Evolutionary conservation across 2,329 filamentous ascomycete species (phyloP), one percentile per base, ranked within the genome.

Genomic region (Exophiala bonariae): DNA sequence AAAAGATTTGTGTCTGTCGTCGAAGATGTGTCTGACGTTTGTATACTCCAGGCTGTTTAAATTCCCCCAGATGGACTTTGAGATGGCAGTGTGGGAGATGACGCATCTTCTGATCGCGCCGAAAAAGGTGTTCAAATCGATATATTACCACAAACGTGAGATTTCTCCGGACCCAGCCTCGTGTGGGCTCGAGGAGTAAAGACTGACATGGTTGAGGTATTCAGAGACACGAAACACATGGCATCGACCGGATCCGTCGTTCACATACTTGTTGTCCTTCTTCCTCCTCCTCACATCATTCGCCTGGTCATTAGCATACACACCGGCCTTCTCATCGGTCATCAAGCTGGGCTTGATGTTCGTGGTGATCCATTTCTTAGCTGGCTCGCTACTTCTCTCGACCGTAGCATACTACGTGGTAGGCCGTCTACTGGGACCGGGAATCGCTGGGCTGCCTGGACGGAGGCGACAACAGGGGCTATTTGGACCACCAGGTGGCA

Each of bases 11-110:
- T 26, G 23, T 26, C 44, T 13, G 19, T 14, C 13, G 20, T 44
- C 20, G 11, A 13, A 19, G 18, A 35, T 36, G 16, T 10, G 30
- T 16, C 50, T 49, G 37, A 44, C 54, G 59, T 38, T 57, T 26
- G 13, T 13, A n/a, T 22, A 18, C n/a, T 30, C 16, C 41, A 77
- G 76, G 48, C 69, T 86, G 40, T 85, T 86, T 75, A 86, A 86
- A 65, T 86, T 86, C 61, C 82, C 82, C 9, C 82, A 85, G 59
- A 86, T 86, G 83, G 83, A 86, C 71, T 86, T 86, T 63, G 83
- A 86, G 63, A 84, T 85, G 75, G 83, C 83, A 16, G 79, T 85
- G 57, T 86, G 83, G 83, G 83, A 86, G 65, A 86, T 86, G 79
- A 83, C 80, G 52, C 80, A 78, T 59, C 71, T 86, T 43, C 73